phyloP scores from a whole-genome alignment of 202 grass and related monocot genomes.

The Miscanthus sacchariflorus region DNA sequence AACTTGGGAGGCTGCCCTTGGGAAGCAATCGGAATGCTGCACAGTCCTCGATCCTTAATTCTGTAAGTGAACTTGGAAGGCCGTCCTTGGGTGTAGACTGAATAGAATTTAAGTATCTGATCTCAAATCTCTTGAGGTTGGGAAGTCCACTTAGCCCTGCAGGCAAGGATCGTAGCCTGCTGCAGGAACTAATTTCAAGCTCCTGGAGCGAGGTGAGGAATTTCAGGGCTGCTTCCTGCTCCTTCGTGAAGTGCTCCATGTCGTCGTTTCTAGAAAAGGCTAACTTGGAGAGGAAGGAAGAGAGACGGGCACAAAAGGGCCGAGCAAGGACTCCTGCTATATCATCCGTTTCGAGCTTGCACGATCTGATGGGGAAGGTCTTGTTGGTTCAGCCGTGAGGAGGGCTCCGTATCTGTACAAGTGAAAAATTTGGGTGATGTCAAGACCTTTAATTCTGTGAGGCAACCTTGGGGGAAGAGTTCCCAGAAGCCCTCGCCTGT shows the following conservation, averaged over 20 bases:
- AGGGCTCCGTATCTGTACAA: background rate
- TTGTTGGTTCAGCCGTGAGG: background rate
- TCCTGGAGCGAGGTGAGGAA: slow-evolving; percentile 20
- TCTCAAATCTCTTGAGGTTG: background rate
- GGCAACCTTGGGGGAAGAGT: background rate
- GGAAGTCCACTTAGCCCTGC: background rate
- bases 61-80: background rate
- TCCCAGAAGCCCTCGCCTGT: background rate
- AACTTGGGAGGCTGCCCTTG: background rate
- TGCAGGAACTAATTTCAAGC: background rate
- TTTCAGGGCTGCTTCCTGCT: background rate
- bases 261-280: accelerated
- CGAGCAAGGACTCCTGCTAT: background rate
- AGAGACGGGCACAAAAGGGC: background rate
- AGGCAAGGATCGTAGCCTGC: background rate
- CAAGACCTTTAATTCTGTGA: background rate
- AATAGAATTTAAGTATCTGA: accelerated
- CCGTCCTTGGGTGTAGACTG: background rate
- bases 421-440: background rate
- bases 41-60: accelerated
- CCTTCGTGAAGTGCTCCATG: background rate
- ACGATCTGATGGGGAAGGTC: background rate
- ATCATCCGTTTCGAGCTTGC: background rate
- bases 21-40: background rate
- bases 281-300: background rate